phyloP scores from a whole-genome alignment of 768 basidiomycete species.

The Leucosporidium creatinivorum region DNA sequence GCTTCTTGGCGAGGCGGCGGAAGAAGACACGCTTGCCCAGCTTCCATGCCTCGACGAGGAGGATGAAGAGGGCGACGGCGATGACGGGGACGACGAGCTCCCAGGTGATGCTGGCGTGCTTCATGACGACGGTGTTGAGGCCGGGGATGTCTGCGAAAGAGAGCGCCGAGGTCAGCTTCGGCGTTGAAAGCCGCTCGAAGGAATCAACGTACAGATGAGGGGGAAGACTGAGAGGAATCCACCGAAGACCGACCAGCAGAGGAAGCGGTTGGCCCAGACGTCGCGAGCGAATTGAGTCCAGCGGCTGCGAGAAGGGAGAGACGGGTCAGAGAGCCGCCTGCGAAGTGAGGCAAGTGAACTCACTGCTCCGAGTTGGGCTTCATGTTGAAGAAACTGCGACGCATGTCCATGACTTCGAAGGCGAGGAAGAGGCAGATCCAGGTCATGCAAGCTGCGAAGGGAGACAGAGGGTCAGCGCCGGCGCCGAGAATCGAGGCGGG shows the following conservation, averaged over 20 bases:
- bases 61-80: slow-evolving; percentile 32
- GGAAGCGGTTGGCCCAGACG: slow-evolving; percentile 25
- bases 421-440: slow-evolving; percentile 34
- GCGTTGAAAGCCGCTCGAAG: not conserved
- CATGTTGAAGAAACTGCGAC: slow-evolving; percentile 40
- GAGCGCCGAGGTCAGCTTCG: not conserved
- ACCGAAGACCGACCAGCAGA: slow-evolving; percentile 35
- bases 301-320: not conserved
- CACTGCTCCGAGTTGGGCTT: slow-evolving; percentile 5
- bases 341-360: not conserved
- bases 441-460: slow-evolving; percentile 18
- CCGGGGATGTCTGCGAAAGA: slow-evolving; percentile 23
- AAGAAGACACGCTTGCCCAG: slow-evolving; percentile 19
- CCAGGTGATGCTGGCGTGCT: slow-evolving; percentile 41
- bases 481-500: not conserved
- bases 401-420: slow-evolving; percentile 36
- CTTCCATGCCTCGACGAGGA: slow-evolving; percentile 29
- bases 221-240: slow-evolving; percentile 42
- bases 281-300: slow-evolving; percentile 22
- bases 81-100: slow-evolving; percentile 32
- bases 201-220: slow-evolving; percentile 36
- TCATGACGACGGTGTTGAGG: slow-evolving; percentile 42
- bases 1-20: slow-evolving; percentile 1
- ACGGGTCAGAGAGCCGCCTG: not conserved
- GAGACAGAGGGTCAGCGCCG: slow-evolving; percentile 34